Evolutionary conservation across 345 rosid genomes (phyloP), one percentile per base, ranked within the genome.

Genomic region (Eutrema japonicum): DNA sequence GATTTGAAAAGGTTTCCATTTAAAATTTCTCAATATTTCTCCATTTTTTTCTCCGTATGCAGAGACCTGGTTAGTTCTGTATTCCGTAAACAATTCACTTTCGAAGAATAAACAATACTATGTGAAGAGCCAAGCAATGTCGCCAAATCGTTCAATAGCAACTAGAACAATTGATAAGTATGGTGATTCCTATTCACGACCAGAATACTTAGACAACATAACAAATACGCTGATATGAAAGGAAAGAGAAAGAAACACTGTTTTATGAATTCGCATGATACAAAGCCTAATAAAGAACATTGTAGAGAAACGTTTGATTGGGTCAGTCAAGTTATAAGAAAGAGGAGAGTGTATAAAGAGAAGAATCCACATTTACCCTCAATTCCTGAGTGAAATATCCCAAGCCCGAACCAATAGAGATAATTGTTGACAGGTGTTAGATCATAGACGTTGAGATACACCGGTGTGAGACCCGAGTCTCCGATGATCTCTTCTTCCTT

Each of bases 391-490:
- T 95, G 99, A 77, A 91, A 95, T 58, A 95, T 85, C 64, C 99
- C 99, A 11, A 91, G 91, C 13, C 99, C 97, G 4, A 91, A 81
- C 92, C 92, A 88, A 78, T 87, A 95, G 72, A 89, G 88, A 75
- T 95, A 89, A 85, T 91, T 83, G 83, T 95, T 95, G 64, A 91
- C 79, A 49, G 97, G 92, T n/a, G 96, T 87, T 67, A 95, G 96
- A 79, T 95, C 99, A 78, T 95, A 95, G 30, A 95, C 91, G 66
- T 95, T 95, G 50, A 94, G 95, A 83, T 85, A 89, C 46, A 94
- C 73, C 22, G 79, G 77, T 3, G 83, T 63, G 12, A 74, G 67
- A 67, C 43, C 73, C 56, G 80, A 53, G 38, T 76, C 58, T 63
- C 80, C 86, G 18, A 66, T 78, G 32, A 58, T 64, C 10, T 57